phyloP scores from a whole-genome alignment of 306 rosid species.

The Medicago truncatula region MtrunA17r5.0-ANR NC_053048.1:53473501-53474000 shows the following conservation, averaged over 20 bases:
- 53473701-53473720: conserved; percentile 54
- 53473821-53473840: conserved; percentile 86
- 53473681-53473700: conserved; percentile 55
- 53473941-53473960: conserved; percentile 44
- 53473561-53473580: too few species aligned
- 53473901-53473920: neutral
- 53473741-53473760: conserved; percentile 83
- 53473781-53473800: conserved; percentile 79
- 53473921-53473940: conserved; percentile 13
- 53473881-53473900: neutral
- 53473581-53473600: too few species aligned
- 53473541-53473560: neutral
- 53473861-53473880: neutral
- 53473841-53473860: conserved; percentile 12
- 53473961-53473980: conserved; percentile 11
- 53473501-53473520: too few species aligned
- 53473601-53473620: neutral
- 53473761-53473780: conserved; percentile 75
- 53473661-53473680: conserved; percentile 55
- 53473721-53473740: conserved; percentile 63
- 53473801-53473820: conserved; percentile 75
- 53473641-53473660: neutral
- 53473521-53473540: too few species aligned
- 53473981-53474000: neutral
- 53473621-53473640: too few species aligned